These are phyloP conservation scores for Thermothelomyces thermophilus DNA, from an alignment of 2,329 filamentous ascomycete species.

Conservation along the genomic window DNA sequence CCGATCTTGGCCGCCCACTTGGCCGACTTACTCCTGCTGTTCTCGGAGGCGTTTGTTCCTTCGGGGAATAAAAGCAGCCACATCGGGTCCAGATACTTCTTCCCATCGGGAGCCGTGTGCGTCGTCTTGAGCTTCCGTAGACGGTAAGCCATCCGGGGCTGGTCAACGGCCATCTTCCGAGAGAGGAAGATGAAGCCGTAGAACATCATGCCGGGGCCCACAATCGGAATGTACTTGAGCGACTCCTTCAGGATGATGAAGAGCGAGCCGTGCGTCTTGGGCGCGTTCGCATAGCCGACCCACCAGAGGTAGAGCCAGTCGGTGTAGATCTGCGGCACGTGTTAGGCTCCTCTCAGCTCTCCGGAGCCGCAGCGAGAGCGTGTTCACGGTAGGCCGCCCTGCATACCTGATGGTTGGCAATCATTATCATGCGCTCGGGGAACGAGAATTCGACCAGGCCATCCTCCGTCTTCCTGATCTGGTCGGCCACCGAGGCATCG, in stretches of 20 bases:
- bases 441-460: constrained; percentile 73
- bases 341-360: constrained; percentile 10
- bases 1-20: constrained; percentile 72
- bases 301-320: constrained; percentile 94
- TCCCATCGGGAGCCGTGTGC: constrained; percentile 48
- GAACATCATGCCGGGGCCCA: constrained; percentile 77
- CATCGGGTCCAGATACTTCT: constrained; percentile 66
- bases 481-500: constrained; percentile 69
- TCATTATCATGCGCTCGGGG: constrained; percentile 72
- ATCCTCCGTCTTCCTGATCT: constrained; percentile 63
- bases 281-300: constrained; percentile 73
- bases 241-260: constrained; percentile 91
- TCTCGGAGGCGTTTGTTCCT: constrained; percentile 71
- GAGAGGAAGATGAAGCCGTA: constrained; percentile 89
- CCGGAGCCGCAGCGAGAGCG: neutral
- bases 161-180: constrained; percentile 79
- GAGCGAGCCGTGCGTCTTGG: constrained; percentile 74
- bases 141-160: constrained; percentile 66
- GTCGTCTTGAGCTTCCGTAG: constrained; percentile 60
- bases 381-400: too few species aligned
- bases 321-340: constrained; percentile 60
- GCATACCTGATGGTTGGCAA: constrained; percentile 74
- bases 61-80: constrained; percentile 86
- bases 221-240: constrained; percentile 70
- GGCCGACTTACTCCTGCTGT: constrained; percentile 63